Base-by-base conservation (phyloP, 1,284 basidiomycete species). In the Anthracocystis setariae region DNA sequence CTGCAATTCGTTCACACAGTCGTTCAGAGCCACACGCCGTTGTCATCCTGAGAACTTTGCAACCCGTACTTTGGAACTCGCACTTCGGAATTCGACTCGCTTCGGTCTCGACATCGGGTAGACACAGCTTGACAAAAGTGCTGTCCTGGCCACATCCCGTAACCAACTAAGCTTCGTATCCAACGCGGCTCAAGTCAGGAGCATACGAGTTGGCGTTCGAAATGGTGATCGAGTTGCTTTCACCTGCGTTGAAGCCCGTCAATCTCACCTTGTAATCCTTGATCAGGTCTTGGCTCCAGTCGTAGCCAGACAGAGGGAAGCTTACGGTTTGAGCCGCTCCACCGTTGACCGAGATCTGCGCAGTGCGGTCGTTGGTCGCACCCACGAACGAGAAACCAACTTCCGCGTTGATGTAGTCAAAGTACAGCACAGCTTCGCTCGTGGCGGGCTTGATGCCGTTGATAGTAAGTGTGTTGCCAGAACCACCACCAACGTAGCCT, bases 371-470 rank as follows among this genome's bases (percentile, higher is more conserved):
- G 46, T 73, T 74, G 38, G 64, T 60, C 4, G 51, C 54, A 8
- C 62, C 61, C 5, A 29, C 44, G 21, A 63, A 63, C 3, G 57
- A 57, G 47, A 60, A 73, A 8, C 52, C 47, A 12, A 75, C 63
- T 5, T 75, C 61, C 13, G 60, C 56, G 40, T 75, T 75, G 56
- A 75, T 53, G 45, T 75, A 75, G 52, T 75, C 73, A 46, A 75
- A 66, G 43, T 65, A 57, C n/a, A 75, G 45, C 23, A 60, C 56
- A 3, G 48, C 48, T 20, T 58, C 55, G 15, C 58, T 48, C 3
- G 39, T 46, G 20, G 38, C 53, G 1, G 64, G 53, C 13, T 40
- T 38, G 49, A 75, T 46, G 37, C 50, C 55, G 25, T 50, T 48
- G 32, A 74, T 42, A 8, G 63, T 64, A 8, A 73, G 49, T 33